These are phyloP conservation scores for Melampsora americana DNA, from an alignment of 1,284 basidiomycete species.

Conservation along the genomic window DNA sequence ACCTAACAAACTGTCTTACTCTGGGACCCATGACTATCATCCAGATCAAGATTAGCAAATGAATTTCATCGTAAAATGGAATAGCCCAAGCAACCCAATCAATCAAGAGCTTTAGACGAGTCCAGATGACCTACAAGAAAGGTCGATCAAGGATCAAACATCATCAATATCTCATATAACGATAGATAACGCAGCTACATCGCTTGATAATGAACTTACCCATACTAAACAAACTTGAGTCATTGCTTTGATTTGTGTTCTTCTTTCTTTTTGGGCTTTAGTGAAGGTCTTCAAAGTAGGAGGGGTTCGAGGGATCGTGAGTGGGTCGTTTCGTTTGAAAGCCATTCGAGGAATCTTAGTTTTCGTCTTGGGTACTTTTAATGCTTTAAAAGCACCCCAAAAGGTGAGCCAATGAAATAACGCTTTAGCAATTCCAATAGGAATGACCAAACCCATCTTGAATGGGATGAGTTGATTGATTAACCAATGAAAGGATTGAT, in stretches of 20 bases:
- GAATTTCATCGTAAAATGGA: conserved; percentile 42
- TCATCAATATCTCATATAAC: background rate
- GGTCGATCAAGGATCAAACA: background rate
- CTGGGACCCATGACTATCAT: conserved; percentile 32
- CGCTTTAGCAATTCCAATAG: background rate
- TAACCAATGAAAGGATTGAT: too few relatives aligned
- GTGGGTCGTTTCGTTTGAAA: conserved; percentile 2
- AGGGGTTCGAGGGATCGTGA: background rate
- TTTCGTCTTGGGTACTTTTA: conserved; percentile 20
- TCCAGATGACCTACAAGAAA: conserved; percentile 22
- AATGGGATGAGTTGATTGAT: background rate
- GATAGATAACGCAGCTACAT: background rate
- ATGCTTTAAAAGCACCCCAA: conserved; percentile 39
- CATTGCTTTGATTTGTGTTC: conserved; percentile 27
- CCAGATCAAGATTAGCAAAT: conserved; percentile 27
- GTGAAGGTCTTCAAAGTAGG: conserved; percentile 11
- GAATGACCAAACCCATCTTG: conserved; percentile 12
- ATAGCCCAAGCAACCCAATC: conserved; percentile 42
- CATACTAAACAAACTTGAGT: conserved; percentile 35
- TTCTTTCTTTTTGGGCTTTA: conserved; percentile 9
- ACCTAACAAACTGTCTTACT: conserved; percentile 4
- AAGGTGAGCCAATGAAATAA: conserved; percentile 2
- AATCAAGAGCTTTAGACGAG: conserved; percentile 16
- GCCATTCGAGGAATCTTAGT: conserved; percentile 27
- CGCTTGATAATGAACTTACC: too few relatives aligned